Evolutionary conservation across 805 yeast species (phyloP), one percentile per base, ranked within the genome.

Genomic region (Hanseniaspora mollemarum): DNA sequence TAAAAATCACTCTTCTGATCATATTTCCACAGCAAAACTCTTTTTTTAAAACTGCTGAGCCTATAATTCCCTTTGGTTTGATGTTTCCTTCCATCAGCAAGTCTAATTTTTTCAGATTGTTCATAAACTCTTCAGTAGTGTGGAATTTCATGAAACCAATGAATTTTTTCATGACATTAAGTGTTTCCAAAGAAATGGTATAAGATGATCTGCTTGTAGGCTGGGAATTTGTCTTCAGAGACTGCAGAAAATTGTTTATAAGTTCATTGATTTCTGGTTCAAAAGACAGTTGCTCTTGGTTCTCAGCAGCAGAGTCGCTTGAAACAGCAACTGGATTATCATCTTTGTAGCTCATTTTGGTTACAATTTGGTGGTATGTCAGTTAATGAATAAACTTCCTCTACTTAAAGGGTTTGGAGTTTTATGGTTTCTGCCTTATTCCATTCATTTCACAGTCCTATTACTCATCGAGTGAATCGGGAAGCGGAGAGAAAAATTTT

Each of bases 11-110:
- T 62, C 98, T 75, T 63, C 97, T 76, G 16, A 90, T 83, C 35
- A 92, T 81, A 63, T 92, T 92, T 9, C 97, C 97, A 51, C 88
- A 78, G 2, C 87, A 76, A 57, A 87, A 80, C 59, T 88, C 94
- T 56, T 86, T 75, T 7, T 97, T 96, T 60, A 85, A 92, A 2
- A 96, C 95, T 22, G 73, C 76, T 2, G 51, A 48, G 7, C 51
- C 51, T 25, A 48, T 48, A 18, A 48, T 48, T 9, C 51, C 51
- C 21, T 48, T 48, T 18, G 51, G 51, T 22, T 48, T 48, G 5
- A 48, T 48, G 19, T 48, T 48, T 10, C 51, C 51, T 35, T 78
- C 77, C 43, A 92, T 67, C 29, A 74, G 67, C 36, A 70, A 69
- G 8, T 97, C 98, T 18, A 88, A 76, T 51, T 72, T 71, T 58